Base-by-base conservation (phyloP, 345 rosid genomes). In the Heritiera littoralis region DNA sequence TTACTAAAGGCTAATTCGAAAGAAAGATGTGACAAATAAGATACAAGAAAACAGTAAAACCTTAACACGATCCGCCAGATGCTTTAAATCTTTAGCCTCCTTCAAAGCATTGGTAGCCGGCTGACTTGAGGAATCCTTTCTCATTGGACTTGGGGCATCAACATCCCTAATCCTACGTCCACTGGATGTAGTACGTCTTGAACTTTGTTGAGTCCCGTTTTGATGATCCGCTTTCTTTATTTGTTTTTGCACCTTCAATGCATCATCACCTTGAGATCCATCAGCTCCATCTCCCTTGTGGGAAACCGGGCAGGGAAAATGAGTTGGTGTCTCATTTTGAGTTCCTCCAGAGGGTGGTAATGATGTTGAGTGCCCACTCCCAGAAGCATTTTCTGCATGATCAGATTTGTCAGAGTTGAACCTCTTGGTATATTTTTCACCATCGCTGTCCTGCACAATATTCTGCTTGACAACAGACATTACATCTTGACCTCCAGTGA, bases 71-170 rank as follows among this genome's bases (percentile, higher is more conserved):
- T 97, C 99, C 83, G 98, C 99, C 80, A 85, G 51, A 84, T 97
- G 99, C 86, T 97, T 97, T 61, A 97, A 85, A 89, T 85, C 93
- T 89, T 80, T 94, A 45, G 98, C 99, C 85, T 97, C 99, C 91
- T 91, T 94, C 83, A 97, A 40, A 56, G 91, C 94, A 85, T 84
- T 89, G 28, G 74, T 89, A 70, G 96, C 98, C 67, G 87, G 83
- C 80, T 86, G 96, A 81, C 83, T 76, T 28, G 90, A 85, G 72
- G 88, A 83, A 49, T 94, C 99, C 87, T 86, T 94, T 87, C 86
- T 89, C 76, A 83, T 85, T 78, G 99, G 89, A 85, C 94, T 89
- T 69, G 87, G 88, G 84, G 89, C 92, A 79, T 87, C 87, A 55
- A 73, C 77, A 78, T 84, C 93, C 84, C 84, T 89, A 77, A 51